phyloP scores from a whole-genome alignment of 768 basidiomycete genomes.

The Leccinum broughii region DNA sequence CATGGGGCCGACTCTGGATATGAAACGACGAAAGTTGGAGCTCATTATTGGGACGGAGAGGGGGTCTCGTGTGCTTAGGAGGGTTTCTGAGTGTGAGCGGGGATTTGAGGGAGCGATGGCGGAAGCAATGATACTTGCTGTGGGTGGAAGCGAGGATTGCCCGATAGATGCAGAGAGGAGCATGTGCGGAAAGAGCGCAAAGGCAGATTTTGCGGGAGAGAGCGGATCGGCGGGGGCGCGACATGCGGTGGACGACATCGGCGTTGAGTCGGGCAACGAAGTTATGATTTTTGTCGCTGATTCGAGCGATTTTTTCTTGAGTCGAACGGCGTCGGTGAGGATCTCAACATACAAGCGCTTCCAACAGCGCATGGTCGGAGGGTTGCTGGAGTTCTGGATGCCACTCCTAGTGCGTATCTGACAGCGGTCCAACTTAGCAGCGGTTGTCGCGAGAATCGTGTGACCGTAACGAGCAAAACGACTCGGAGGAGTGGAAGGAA shows the following conservation, averaged over 20 bases:
- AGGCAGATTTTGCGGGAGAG: slow-evolving; percentile 33
- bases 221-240: slow-evolving; percentile 1
- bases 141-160: slow-evolving; percentile 7
- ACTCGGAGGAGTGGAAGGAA: too few relatives aligned
- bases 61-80: slow-evolving; percentile 63
- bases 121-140: slow-evolving; percentile 13
- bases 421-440: slow-evolving; percentile 38
- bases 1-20: slow-evolving; percentile 70
- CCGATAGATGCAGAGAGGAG: slow-evolving; percentile 25
- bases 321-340: slow-evolving; percentile 39
- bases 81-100: slow-evolving; percentile 6
- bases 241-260: slow-evolving; percentile 9
- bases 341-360: slow-evolving; percentile 36
- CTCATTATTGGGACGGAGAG: slow-evolving; percentile 78
- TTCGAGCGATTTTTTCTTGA: slow-evolving; percentile 30
- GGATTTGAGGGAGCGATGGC: slow-evolving; percentile 28
- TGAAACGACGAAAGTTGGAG: slow-evolving; percentile 66
- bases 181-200: slow-evolving; percentile 42
- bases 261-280: slow-evolving; percentile 35
- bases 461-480: too few relatives aligned
- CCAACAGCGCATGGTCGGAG: slow-evolving; percentile 2
- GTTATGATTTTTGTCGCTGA: slow-evolving; percentile 45
- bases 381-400: slow-evolving; percentile 6
- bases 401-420: slow-evolving; percentile 5
- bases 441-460: too few relatives aligned